Evolutionary conservation across 331 rosid species (phyloP), one percentile per base, ranked within the genome.

Genomic region (Telfairia occidentalis): DNA sequence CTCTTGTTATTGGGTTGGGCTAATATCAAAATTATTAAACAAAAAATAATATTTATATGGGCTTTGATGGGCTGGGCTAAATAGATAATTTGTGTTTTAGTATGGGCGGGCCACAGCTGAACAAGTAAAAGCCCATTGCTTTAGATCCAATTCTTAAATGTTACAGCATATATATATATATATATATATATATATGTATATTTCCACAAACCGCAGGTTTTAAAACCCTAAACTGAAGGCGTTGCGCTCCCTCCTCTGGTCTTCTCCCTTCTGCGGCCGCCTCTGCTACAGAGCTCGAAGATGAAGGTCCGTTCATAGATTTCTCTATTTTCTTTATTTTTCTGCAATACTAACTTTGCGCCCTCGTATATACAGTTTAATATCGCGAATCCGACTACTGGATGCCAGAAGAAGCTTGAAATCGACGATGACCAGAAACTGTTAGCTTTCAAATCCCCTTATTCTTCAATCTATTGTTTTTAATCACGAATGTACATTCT

Each of bases 351-450:
- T 76, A 42, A 78, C 57, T 7, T 10, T 15, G 0, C 5, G 7
- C 35, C 23, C 19, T 7, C 21, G 12, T 76, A 5, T 71, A 59
- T 73, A 52, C 90, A 92, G 97, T 92, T 89, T 72, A 92, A 92
- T 84, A 88, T 92, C 76, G 97, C 97, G 16, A 89, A 92, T 79
- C 97, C 97, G 52, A 92, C 96, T 43, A 92, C 96, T 59, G 97
- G 97, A 67, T 92, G 97, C 88, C 97, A 92, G 90, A 92, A 84
- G 84, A 87, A 87, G 86, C 84, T 87, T 12, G 90, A 87, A 75
- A 92, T 92, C 72, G 96, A 92, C 69, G 97, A 92, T 72, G 96
- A 92, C 71, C 86, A 55, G 81, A 89, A 92, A 72, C 96, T 92
- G 96, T 88, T 75, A 85, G 82, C 80, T 19, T 7, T 55, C 45